Conservation (phyloP, 2,329 filamentous ascomycete genomes). For the Westerdykella aurantiaca region DNA sequence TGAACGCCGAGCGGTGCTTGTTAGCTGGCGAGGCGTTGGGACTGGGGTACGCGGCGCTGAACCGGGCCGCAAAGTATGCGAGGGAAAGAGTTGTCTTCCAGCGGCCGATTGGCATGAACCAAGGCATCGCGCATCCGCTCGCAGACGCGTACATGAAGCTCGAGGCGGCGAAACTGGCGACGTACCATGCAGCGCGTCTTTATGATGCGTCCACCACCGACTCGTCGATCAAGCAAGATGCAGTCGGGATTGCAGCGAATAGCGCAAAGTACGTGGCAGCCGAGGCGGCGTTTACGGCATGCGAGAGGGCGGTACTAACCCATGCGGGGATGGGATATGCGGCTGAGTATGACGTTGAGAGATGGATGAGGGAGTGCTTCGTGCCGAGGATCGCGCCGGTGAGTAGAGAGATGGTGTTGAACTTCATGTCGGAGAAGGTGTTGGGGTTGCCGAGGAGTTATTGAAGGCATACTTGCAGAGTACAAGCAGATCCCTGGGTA, state of each 20-base stretch:
- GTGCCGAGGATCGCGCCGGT: conserved; percentile 57
- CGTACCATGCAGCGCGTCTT: conserved; percentile 55
- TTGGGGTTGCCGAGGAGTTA: conserved; percentile 64
- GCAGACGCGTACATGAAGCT: conserved; percentile 57
- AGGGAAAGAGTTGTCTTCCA: conserved; percentile 50
- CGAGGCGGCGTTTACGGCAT: conserved; percentile 56
- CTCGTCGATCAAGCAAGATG: conserved; percentile 38
- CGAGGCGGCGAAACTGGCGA: conserved; percentile 56
- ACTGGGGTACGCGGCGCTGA: conserved; percentile 63
- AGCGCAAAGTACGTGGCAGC: conserved; percentile 55
- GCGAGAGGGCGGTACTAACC: conserved; percentile 51
- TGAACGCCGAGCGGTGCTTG: conserved; percentile 47
- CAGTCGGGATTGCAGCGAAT: conserved; percentile 52
- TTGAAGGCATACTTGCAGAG: conserved; percentile 23
- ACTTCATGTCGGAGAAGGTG: conserved; percentile 64
- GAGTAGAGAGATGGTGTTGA: conserved; percentile 67
- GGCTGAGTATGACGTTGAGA: conserved; percentile 57
- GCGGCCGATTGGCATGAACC: conserved; percentile 54
- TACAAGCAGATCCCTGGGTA: too few species aligned
- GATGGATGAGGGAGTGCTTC: conserved; percentile 55
- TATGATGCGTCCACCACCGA: conserved; percentile 49
- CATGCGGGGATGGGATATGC: conserved; percentile 61
- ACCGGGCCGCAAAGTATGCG: conserved; percentile 43
- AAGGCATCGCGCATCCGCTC: conserved; percentile 55
- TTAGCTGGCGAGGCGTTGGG: conserved; percentile 72